A percentile compares a stretch with the other conserved stretches of the same genome.
Conservation (phyloP, 129 eudicot species). For the Lonicera japonica region DNA sequence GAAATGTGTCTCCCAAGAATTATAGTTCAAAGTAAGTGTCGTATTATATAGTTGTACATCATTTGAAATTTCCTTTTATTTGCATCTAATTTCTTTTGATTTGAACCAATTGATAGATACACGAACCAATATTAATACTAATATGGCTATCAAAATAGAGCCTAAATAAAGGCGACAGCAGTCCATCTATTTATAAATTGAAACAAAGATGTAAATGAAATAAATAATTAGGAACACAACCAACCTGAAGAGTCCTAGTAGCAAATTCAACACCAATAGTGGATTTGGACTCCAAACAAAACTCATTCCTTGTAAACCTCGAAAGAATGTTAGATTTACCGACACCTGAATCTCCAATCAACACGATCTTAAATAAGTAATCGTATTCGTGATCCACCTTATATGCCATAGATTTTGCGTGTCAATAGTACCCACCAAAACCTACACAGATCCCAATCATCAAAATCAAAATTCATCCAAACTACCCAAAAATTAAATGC, state of each 20-base stretch:
- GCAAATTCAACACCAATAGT: conserved; percentile 97
- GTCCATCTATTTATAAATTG: too few relatives aligned
- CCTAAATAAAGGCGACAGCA: neutral
- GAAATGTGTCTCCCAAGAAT: too few relatives aligned
- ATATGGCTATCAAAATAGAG: too few relatives aligned
- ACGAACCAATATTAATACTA: too few relatives aligned
- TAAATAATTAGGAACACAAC: neutral
- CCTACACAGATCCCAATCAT: conserved; percentile 15
- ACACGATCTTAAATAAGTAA: conserved; percentile 74
- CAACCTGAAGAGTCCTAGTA: conserved; percentile 81
- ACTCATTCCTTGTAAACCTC: conserved; percentile 83
- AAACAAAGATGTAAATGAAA: neutral
- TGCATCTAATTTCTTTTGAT: neutral
- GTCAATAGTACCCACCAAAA: conserved; percentile 13
- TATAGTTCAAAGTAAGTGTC: too few relatives aligned
- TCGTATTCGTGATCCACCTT: conserved; percentile 93
- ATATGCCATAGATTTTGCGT: conserved; percentile 58
- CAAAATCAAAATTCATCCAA: neutral
- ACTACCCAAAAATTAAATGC: neutral
- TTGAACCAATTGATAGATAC: neutral
- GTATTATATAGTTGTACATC: too few relatives aligned
- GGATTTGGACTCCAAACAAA: conserved; percentile 87
- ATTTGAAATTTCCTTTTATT: too few relatives aligned
- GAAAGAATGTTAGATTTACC: conserved; percentile 91
- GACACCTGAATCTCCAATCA: conserved; percentile 93